phyloP scores from a whole-genome alignment of 768 basidiomycete species.

The Russula abietina region DNA sequence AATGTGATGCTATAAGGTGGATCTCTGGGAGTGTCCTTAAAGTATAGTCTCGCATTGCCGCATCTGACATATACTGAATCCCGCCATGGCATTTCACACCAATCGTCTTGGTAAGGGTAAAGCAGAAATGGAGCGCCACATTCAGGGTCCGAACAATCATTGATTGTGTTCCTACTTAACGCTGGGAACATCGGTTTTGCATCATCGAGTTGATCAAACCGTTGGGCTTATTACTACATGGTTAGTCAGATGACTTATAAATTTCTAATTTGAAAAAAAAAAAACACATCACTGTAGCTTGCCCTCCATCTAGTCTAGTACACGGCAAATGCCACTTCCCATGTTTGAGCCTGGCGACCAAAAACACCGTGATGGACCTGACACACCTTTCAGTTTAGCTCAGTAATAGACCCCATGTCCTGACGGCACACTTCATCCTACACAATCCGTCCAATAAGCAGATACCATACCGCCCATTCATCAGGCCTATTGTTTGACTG shows the following conservation, averaged over 20 bases:
- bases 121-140: background rate
- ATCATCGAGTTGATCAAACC: background rate
- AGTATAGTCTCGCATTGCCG: background rate
- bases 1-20: background rate
- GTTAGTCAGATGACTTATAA: background rate
- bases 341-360: too few relatives aligned
- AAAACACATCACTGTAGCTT: too few relatives aligned
- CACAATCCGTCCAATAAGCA: too few relatives aligned
- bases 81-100: background rate
- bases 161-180: background rate
- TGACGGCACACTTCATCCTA: too few relatives aligned
- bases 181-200: background rate
- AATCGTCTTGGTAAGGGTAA: background rate
- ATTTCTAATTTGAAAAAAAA: background rate
- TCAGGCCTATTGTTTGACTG: too few relatives aligned
- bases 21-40: background rate
- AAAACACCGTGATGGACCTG: too few relatives aligned
- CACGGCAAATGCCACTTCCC: too few relatives aligned
- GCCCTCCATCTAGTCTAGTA: too few relatives aligned
- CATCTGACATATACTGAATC: background rate
- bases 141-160: background rate
- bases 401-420: too few relatives aligned
- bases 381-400: too few relatives aligned
- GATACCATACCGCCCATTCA: too few relatives aligned
- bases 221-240: too few relatives aligned